Evolutionary conservation across 2,329 filamentous ascomycete genomes (phyloP).

Genomic region (Ophiosphaerella herpotricha): DNA sequence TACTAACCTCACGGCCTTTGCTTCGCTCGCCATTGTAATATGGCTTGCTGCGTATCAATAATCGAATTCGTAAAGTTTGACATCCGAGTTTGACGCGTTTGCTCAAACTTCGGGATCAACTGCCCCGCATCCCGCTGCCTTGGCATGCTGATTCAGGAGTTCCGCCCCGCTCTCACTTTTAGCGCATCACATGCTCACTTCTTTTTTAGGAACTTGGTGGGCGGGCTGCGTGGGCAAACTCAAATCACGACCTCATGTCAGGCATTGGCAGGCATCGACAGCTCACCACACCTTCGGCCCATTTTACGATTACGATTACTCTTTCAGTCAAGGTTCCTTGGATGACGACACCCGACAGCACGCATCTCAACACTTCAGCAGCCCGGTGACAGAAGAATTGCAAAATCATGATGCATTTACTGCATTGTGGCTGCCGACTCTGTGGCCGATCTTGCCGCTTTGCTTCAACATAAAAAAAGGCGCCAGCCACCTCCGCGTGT

Average conservation of each 20-base stretch:
- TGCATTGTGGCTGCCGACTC: background rate
- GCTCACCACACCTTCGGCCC: no score
- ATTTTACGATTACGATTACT: no score
- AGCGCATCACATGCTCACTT: slow-evolving; percentile 4
- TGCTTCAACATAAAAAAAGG: no score
- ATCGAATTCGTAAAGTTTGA: slow-evolving; percentile 12
- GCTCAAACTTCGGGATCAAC: slow-evolving; percentile 1
- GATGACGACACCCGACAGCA: background rate
- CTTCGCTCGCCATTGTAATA: slow-evolving; percentile 34
- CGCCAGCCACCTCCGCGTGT: background rate
- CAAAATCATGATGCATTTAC: background rate
- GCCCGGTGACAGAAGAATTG: no score
- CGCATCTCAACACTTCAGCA: background rate
- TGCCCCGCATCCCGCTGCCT: slow-evolving; percentile 1
- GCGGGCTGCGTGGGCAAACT: no score
- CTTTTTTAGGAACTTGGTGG: background rate
- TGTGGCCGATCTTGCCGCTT: no score
- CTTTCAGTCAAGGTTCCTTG: no score
- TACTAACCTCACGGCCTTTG: slow-evolving; percentile 31
- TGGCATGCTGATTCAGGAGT: slow-evolving; percentile 19
- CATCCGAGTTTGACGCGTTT: slow-evolving; percentile 28
- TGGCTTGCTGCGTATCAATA: slow-evolving; percentile 9
- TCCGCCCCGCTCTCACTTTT: slow-evolving; percentile 4
- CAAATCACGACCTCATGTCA: slow-evolving; percentile 2
- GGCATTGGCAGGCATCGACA: background rate